phyloP scores from a whole-genome alignment of 2,329 filamentous ascomycete genomes.

The Cladorrhinum sp. region DNA sequence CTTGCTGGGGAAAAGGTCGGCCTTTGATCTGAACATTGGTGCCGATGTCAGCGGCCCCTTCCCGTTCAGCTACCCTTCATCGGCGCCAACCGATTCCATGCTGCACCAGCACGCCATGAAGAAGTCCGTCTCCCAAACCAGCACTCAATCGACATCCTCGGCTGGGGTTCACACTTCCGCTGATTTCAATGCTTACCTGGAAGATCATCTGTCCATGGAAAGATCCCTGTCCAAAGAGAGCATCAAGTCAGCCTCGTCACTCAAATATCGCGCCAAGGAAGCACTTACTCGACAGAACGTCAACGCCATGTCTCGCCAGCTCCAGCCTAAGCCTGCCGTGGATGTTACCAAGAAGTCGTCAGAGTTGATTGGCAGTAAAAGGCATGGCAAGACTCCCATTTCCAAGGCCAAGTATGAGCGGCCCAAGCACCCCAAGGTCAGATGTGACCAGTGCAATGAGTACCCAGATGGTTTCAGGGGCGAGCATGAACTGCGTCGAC shows the following conservation, averaged over 20 bases:
- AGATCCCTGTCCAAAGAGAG: conserved; percentile 50
- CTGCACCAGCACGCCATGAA: conserved; percentile 23
- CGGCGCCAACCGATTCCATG: conserved; percentile 17
- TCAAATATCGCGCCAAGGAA: conserved; percentile 47
- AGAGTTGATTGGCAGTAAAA: conserved; percentile 29
- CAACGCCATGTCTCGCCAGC: conserved; percentile 33
- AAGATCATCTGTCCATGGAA: conserved; percentile 34
- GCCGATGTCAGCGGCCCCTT: conserved; percentile 8
- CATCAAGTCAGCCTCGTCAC: conserved; percentile 40
- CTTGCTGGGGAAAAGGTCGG: conserved; percentile 31
- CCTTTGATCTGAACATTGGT: conserved; percentile 31
- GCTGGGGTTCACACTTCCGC: conserved; percentile 1
- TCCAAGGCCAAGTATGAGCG: conserved; percentile 50
- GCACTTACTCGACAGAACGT: conserved; percentile 45
- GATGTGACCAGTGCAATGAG: conserved; percentile 67
- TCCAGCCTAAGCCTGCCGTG: conserved; percentile 46
- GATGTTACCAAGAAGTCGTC: conserved; percentile 27
- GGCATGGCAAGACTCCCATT: conserved; percentile 43
- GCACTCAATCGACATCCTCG: conserved; percentile 20
- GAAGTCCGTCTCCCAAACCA: conserved; percentile 22
- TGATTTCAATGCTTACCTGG: conserved; percentile 13
- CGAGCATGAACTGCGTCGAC: conserved; percentile 74
- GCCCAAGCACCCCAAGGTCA: conserved; percentile 67
- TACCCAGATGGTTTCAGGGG: conserved; percentile 78
- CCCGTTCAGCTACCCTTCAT: conserved; percentile 18